Evolutionary conservation across 768 basidiomycete species (phyloP).

Genomic region (Hydnum rufescens): DNA sequence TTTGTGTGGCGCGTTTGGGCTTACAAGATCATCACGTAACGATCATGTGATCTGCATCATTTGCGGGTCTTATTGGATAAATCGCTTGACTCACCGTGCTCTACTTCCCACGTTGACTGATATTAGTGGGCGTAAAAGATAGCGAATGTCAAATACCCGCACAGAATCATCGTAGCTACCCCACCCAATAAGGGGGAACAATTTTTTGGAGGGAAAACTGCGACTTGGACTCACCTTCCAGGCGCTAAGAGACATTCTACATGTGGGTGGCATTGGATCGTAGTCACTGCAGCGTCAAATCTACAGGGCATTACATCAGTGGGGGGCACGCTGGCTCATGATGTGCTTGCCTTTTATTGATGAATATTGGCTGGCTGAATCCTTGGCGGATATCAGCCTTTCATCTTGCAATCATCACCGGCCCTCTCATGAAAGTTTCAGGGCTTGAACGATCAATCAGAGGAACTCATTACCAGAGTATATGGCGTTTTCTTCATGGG

Average conservation of each 20-base stretch:
- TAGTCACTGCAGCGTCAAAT: constrained; percentile 84
- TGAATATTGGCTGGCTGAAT: constrained; percentile 35
- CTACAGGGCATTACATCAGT: constrained; percentile 20
- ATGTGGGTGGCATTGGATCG: constrained; percentile 68
- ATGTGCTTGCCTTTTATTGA: constrained; percentile 44
- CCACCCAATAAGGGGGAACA: background rate
- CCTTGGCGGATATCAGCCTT: constrained; percentile 65
- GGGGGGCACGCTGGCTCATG: background rate
- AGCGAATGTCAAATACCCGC: constrained; percentile 65
- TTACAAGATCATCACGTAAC: too few relatives aligned
- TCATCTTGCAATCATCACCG: constrained; percentile 80
- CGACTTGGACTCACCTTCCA: too few relatives aligned
- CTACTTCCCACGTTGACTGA: constrained; percentile 68
- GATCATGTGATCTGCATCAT: too few relatives aligned
- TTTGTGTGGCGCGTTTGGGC: too few relatives aligned
- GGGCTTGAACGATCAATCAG: background rate
- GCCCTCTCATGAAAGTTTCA: constrained; percentile 28
- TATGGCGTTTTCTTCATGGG: constrained; percentile 58
- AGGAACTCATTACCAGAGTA: constrained; percentile 47
- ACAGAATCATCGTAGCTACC: constrained; percentile 68
- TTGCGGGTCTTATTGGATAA: too few relatives aligned
- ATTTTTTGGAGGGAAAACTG: too few relatives aligned
- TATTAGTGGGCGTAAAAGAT: constrained; percentile 34
- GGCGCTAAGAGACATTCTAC: constrained; percentile 69
- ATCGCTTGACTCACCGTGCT: constrained; percentile 82